Conservation (phyloP, 2,329 filamentous ascomycete genomes). For the Xylogone sp. region DNA sequence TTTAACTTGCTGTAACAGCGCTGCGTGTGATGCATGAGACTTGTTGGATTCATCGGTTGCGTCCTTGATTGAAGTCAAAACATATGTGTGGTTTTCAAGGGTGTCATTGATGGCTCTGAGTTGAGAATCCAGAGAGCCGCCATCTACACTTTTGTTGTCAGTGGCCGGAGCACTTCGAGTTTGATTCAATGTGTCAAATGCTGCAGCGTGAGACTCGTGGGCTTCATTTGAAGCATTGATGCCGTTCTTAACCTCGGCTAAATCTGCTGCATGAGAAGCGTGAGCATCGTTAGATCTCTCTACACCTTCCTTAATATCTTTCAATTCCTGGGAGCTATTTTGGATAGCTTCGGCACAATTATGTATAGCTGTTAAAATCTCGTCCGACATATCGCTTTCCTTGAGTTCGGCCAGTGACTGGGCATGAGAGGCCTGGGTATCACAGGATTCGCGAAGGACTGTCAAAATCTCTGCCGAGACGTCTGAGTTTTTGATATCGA, state of each 20-base stretch:
- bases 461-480: slow-evolving; percentile 26
- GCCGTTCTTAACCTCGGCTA: slow-evolving; percentile 13
- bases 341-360: neutral
- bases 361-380: slow-evolving; percentile 27
- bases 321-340: neutral
- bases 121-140: slow-evolving; percentile 9
- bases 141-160: neutral
- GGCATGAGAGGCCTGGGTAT: slow-evolving; percentile 15
- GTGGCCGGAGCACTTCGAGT: too few relatives aligned
- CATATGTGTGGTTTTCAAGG: slow-evolving; percentile 15
- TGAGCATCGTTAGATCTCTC: slow-evolving; percentile 18
- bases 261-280: slow-evolving; percentile 8
- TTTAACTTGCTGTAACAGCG: slow-evolving; percentile 15
- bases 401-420: slow-evolving; percentile 18
- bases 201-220: slow-evolving; percentile 9
- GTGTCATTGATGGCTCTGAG: slow-evolving; percentile 9
- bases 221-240: slow-evolving; percentile 13
- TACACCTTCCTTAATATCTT: slow-evolving; percentile 17
- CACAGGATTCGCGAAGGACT: slow-evolving; percentile 20
- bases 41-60: slow-evolving; percentile 14
- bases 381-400: slow-evolving; percentile 25
- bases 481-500: slow-evolving; percentile 26
- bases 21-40: slow-evolving; percentile 11
- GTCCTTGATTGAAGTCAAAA: slow-evolving; percentile 16
- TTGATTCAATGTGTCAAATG: slow-evolving; percentile 7